Percentiles rank a stretch among this genome's conserved stretches.
These are phyloP conservation scores for Sungouiella thailandica DNA, from an alignment of 805 yeast genomes.

Conservation along the genomic window DNA sequence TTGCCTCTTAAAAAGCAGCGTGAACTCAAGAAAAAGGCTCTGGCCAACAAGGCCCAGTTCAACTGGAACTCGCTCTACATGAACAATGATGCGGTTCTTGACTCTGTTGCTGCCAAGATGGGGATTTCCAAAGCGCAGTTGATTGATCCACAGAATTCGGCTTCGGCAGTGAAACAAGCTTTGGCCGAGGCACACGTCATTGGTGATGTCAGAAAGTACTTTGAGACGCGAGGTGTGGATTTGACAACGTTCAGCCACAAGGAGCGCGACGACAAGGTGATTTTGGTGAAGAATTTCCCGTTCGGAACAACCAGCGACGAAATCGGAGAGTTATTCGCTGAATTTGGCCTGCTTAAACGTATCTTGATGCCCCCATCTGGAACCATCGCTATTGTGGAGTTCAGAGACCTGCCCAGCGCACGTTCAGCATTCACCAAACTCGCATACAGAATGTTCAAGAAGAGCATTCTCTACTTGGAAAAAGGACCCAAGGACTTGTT, in stretches of 20 bases:
- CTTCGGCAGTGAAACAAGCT: slow-evolving; percentile 93
- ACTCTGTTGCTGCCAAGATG: slow-evolving; percentile 77
- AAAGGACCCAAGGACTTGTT: slow-evolving; percentile 89
- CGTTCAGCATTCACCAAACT: slow-evolving; percentile 85
- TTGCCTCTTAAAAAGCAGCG: slow-evolving; percentile 89
- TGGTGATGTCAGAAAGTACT: slow-evolving; percentile 83
- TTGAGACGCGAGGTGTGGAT: slow-evolving; percentile 83
- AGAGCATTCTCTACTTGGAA: slow-evolving; percentile 82
- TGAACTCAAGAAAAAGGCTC: slow-evolving; percentile 76
- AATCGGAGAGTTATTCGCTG: slow-evolving; percentile 72
- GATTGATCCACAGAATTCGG: slow-evolving; percentile 81
- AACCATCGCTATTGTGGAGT: slow-evolving; percentile 90
- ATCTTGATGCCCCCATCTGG: slow-evolving; percentile 95
- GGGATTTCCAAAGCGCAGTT: slow-evolving; percentile 81
- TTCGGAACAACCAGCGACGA: slow-evolving; percentile 80
- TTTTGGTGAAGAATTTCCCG: slow-evolving; percentile 87
- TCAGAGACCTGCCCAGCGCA: slow-evolving; percentile 74
- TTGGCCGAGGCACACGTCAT: slow-evolving; percentile 95
- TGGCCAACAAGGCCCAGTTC: slow-evolving; percentile 82
- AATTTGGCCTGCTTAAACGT: slow-evolving; percentile 74
- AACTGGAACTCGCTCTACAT: slow-evolving; percentile 93
- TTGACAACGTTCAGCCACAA: slow-evolving; percentile 59
- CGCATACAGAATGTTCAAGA: slow-evolving; percentile 83
- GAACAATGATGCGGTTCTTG: slow-evolving; percentile 88
- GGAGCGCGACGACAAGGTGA: slow-evolving; percentile 74